Percentiles rank a stretch among this genome's conserved stretches.
phyloP scores from a whole-genome alignment of 140 eudicot species.

The Eryngium alpinum region DNA sequence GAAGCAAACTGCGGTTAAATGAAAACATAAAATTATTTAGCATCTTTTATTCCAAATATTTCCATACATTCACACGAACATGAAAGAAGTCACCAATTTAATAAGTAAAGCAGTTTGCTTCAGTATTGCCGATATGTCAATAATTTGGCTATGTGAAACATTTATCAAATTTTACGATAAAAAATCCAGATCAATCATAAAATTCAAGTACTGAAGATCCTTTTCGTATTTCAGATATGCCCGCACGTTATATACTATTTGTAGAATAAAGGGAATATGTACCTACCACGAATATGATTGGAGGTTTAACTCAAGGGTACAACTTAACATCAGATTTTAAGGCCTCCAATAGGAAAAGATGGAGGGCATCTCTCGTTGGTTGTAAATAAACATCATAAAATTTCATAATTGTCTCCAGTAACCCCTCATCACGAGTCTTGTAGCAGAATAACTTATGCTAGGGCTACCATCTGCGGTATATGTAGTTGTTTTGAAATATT shows the following conservation, averaged over 20 bases:
- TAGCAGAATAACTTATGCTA: conserved; percentile 37
- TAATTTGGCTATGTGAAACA: not conserved
- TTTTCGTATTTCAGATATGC: not conserved
- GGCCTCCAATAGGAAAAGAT: conserved; percentile 70
- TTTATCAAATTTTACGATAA: not conserved
- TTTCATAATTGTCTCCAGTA: conserved; percentile 79
- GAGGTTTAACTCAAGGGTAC: conserved; percentile 72
- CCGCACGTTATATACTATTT: not conserved
- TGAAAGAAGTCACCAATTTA: conserved; percentile 20
- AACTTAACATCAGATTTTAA: conserved; percentile 67
- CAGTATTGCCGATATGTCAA: not conserved
- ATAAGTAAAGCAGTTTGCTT: not conserved
- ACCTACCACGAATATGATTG: conserved; percentile 94
- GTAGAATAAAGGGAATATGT: conserved; percentile 18
- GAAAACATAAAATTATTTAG: conserved; percentile 38
- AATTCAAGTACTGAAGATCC: not conserved
- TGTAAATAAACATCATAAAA: conserved; percentile 85
- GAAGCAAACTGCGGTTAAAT: too few relatives aligned
- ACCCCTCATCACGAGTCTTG: conserved; percentile 80
- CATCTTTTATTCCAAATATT: conserved; percentile 68
- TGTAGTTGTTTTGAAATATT: conserved; percentile 36
- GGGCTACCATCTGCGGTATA: conserved; percentile 43
- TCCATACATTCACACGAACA: conserved; percentile 93
- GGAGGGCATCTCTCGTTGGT: conserved; percentile 94
- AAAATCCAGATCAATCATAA: not conserved